These are phyloP conservation scores for Escovopsis sp. DNA, from an alignment of 2,329 filamentous ascomycete genomes.

Conservation along the genomic window DNA sequence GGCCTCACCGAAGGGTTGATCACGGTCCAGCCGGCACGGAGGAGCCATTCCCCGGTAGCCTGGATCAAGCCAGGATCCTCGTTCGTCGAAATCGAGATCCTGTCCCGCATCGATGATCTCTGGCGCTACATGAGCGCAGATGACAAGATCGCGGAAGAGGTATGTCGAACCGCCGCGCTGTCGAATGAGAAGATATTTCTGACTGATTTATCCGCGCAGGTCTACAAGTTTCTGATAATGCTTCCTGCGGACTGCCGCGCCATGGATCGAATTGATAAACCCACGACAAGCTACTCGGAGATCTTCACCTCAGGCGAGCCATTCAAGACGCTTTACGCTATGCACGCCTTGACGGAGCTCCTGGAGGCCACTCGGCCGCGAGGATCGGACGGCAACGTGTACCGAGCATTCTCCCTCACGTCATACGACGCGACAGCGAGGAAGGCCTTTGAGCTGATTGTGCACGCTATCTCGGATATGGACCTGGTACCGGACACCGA, in stretches of 20 bases:
- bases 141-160: slow-evolving; percentile 52
- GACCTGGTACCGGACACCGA: slow-evolving; percentile 30
- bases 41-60: slow-evolving; percentile 26
- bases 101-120: slow-evolving; percentile 69
- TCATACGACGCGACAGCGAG: slow-evolving; percentile 9
- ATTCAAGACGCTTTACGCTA: slow-evolving; percentile 59
- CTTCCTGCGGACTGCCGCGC: slow-evolving; percentile 55
- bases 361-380: slow-evolving; percentile 30
- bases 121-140: slow-evolving; percentile 69
- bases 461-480: slow-evolving; percentile 45
- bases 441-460: slow-evolving; percentile 38
- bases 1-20: slow-evolving; percentile 50
- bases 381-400: background rate
- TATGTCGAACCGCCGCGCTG: slow-evolving; percentile 15
- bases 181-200: background rate
- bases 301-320: slow-evolving; percentile 56
- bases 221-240: slow-evolving; percentile 54
- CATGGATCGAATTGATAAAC: slow-evolving; percentile 41
- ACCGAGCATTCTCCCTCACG: background rate
- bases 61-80: slow-evolving; percentile 36
- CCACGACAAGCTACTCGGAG: slow-evolving; percentile 36
- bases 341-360: slow-evolving; percentile 51
- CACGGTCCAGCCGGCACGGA: slow-evolving; percentile 46
- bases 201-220: slow-evolving; percentile 22
- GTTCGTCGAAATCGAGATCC: slow-evolving; percentile 61